A percentile compares a stretch with the other conserved stretches of the same genome.
Conservation (phyloP, 2,329 filamentous ascomycete genomes). For the Cladophialophora chaetospira region DNA sequence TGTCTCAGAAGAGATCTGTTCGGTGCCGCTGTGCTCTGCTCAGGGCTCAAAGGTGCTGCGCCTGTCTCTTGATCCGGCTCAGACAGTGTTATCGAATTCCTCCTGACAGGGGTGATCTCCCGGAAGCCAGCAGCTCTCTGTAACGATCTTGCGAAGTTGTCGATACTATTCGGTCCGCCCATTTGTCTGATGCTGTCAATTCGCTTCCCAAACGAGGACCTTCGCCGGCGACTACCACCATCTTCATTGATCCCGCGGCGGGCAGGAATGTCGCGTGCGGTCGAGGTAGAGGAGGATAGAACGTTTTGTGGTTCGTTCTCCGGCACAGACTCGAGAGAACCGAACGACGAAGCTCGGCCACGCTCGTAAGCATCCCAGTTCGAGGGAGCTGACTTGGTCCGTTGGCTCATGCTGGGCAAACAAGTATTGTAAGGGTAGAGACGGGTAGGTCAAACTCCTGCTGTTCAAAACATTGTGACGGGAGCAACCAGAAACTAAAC, state of each 20-base stretch:
- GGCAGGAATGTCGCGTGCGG: slow-evolving; percentile 19
- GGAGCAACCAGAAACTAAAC: not conserved
- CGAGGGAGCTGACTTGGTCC: slow-evolving; percentile 27
- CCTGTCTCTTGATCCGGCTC: slow-evolving; percentile 55
- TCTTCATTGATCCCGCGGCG: slow-evolving; percentile 21
- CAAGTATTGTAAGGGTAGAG: no score
- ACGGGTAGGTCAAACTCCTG: not conserved
- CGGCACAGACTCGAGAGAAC: slow-evolving; percentile 35
- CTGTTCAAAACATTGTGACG: not conserved
- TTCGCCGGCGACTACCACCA: slow-evolving; percentile 30
- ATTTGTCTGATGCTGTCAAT: slow-evolving; percentile 61
- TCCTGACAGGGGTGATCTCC: slow-evolving; percentile 75
- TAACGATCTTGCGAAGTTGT: slow-evolving; percentile 91
- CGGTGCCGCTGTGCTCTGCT: slow-evolving; percentile 30
- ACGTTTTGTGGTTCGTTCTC: slow-evolving; percentile 32
- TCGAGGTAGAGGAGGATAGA: slow-evolving; percentile 26
- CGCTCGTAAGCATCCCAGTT: slow-evolving; percentile 37
- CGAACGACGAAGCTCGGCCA: slow-evolving; percentile 36
- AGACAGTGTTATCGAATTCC: slow-evolving; percentile 70
- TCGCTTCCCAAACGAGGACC: slow-evolving; percentile 50
- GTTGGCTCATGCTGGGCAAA: slow-evolving; percentile 28
- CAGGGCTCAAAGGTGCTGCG: slow-evolving; percentile 31
- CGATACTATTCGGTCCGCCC: slow-evolving; percentile 89
- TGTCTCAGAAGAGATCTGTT: slow-evolving; percentile 35
- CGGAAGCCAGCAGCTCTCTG: slow-evolving; percentile 85